Evolutionary conservation across 495 filamentous ascomycete genomes (phyloP), one percentile per base, ranked within the genome.

Genomic region (Bacidia rubella): DNA sequence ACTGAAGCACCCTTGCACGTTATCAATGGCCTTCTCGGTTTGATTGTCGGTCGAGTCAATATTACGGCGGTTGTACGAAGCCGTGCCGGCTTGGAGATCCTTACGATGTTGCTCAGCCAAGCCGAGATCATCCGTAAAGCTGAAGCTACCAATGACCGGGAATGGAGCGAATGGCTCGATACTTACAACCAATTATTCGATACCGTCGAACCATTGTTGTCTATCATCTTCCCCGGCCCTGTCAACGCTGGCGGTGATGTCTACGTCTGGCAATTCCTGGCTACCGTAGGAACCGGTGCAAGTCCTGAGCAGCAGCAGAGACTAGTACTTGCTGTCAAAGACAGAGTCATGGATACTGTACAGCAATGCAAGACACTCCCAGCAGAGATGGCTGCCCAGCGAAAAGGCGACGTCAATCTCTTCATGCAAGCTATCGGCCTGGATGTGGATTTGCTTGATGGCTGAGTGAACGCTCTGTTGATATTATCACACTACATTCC

Each of bases 361-460:
- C 68, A 72, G 35, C 79, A 93, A 27, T 82, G 85, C 62, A 95
- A 92, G 72, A 87, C 85, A 2, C 78, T 97, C 12, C 92, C 93
- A 11, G 73, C 80, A 17, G 87, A 92, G 40, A 82, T 95, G 78
- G 78, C 82, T 17, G 80, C 76, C 59, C 77, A 83, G 63, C 81
- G 89, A 51, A 73, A 93, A 44, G 82, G 82, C 53, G 90, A 95
- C 63, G 93, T 98, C 58, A 97, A 98, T 66, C 70, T 98, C 25
- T 98, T 98, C 65, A 96, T 98, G 90, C 80, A 87, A 56, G 92
- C 90, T 49, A 97, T 98, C 65, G 93, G 92, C 3, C 74, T 98
- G 59, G 93, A 97, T 71, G 92, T 98, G 29, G 92, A 95, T 60
- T 71, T 96, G 54, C 80, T 98, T 57, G 56, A 58, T 47, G 83